Evolutionary conservation across 2,329 filamentous ascomycete genomes (phyloP), one percentile per base, ranked within the genome.

Genomic region (Trichoderma hamatum): DNA sequence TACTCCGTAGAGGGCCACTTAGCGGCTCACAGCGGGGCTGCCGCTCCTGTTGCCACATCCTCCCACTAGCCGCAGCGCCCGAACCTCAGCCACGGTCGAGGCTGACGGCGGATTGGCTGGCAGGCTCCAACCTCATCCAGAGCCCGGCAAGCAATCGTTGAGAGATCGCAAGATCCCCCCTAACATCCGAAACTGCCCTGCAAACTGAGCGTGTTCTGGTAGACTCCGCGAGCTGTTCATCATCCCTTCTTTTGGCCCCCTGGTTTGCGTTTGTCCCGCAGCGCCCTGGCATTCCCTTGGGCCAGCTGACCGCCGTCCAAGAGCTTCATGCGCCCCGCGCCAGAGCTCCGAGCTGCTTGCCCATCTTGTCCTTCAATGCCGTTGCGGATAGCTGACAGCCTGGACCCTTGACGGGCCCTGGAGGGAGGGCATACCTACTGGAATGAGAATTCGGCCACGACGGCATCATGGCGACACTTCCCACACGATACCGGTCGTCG

Each of bases 401-500:
- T 79, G 76, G 77, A 76, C 78, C 79, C 78, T 78, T 79, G 76
- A 79, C 72, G 74, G 77, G 78, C 75, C 78, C 75, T 75, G 74
- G 78, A 75, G 73, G 74, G 78, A 75, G 73, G 70, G 72, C 73
- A 61, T 24, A 65, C 69, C 68, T 73, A 65, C 70, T 75, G 75
- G 76, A 73, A 75, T 75, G 74, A 76, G 43, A 69, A 67, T n/a
- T 58, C 62, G 69, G 72, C 68, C 63, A 69, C 60, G 72, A 69
- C 54, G 70, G 69, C 70, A 84, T 76, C 76, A 88, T 88, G 83
- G 82, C 85, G 71, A 78, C 81, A 70, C 82, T 82, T 71, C 80
- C 84, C 68, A 83, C 86, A 76, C 85, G 88, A 70, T 88, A 89
- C 75, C 86, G 89, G 72, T 89, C 89, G 70, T 90, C 88, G 69